A percentile compares a stretch with the other conserved stretches of the same genome.
Conservation (phyloP, 2,329 filamentous ascomycete species). For the Aspergillus oerlinghausenensis region DNA sequence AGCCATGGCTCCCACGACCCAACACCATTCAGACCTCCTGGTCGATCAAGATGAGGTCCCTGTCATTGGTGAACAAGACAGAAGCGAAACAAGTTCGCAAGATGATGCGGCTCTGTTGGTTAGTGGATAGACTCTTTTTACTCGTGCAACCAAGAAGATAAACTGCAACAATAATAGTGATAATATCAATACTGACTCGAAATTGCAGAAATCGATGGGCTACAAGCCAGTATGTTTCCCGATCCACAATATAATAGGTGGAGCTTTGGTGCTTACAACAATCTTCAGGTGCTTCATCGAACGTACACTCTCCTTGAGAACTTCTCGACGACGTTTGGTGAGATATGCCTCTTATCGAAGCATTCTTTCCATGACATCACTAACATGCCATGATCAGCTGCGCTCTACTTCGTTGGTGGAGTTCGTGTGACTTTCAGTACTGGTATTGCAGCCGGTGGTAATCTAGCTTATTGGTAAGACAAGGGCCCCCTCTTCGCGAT, state of each 20-base stretch:
- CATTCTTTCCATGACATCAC: conserved; percentile 34
- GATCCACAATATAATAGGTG: conserved; percentile 1
- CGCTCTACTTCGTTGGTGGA: conserved; percentile 58
- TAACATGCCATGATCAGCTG: conserved; percentile 40
- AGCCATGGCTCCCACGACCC: conserved; percentile 12
- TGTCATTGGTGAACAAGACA: conserved; percentile 21
- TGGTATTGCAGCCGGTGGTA: conserved; percentile 57
- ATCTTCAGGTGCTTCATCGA: conserved; percentile 50
- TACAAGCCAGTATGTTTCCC: conserved; percentile 49
- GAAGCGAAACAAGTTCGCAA: conserved; percentile 22
- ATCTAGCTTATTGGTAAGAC: conserved; percentile 55
- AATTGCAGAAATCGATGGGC: conserved; percentile 45
- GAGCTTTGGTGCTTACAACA: conserved; percentile 9
- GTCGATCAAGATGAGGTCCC: conserved; percentile 20
- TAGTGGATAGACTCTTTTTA: conserved; percentile 10
- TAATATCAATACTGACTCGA: conserved; percentile 14
- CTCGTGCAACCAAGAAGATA: not conserved
- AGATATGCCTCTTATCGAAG: conserved; percentile 9
- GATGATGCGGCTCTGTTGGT: conserved; percentile 37
- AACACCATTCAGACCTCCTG: conserved; percentile 18
- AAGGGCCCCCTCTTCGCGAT: not conserved
- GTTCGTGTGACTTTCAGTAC: conserved; percentile 60
- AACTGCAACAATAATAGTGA: not conserved
- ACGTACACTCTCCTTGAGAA: conserved; percentile 56
- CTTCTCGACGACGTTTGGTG: conserved; percentile 57